A percentile compares a stretch with the other conserved stretches of the same genome.
phyloP scores from a whole-genome alignment of 257 asterid species.

The Solanum pimpinellifolium region DNA sequence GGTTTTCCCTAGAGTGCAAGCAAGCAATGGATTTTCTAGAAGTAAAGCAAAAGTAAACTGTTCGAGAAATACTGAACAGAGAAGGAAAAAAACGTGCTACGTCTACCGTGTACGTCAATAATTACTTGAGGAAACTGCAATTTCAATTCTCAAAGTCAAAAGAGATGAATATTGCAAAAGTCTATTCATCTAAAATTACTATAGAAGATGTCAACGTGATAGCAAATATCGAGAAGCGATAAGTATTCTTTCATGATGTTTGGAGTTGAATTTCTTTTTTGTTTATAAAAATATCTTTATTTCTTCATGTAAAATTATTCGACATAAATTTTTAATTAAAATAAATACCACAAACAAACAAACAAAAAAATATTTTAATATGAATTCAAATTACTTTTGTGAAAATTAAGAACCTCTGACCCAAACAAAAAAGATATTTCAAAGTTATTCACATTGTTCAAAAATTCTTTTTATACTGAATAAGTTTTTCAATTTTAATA shows the following conservation, averaged over 20 bases:
- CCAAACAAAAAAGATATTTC: background rate
- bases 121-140: background rate
- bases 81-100: background rate
- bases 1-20: background rate
- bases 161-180: background rate
- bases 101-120: background rate
- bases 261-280: accelerated
- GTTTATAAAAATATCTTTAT: no score
- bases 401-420: background rate
- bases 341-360: no score
- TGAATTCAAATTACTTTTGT: background rate
- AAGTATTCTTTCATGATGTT: accelerated
- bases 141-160: background rate
- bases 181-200: background rate
- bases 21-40: background rate
- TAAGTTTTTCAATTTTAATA: no score
- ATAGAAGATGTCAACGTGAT: background rate
- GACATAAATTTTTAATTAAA: no score
- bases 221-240: background rate
- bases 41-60: background rate
- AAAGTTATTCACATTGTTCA: background rate
- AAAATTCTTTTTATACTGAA: background rate
- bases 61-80: background rate
- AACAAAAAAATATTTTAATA: background rate
- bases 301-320: accelerated